Evolutionary conservation across 2,329 filamentous ascomycete species (phyloP).

Genomic region (Pleomassaria siparia): DNA sequence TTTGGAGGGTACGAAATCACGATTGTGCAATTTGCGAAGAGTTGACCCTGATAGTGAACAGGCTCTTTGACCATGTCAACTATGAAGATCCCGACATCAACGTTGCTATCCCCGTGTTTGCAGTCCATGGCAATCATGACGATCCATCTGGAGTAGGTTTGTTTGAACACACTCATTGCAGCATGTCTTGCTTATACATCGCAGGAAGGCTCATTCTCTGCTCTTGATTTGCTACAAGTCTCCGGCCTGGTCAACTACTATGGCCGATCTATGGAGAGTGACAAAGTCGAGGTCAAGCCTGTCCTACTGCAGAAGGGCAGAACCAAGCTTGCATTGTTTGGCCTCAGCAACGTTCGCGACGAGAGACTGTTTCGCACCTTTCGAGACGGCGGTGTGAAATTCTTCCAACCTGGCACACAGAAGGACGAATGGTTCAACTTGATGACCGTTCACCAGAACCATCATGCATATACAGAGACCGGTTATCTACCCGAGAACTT

Average conservation of each 20-base stretch:
- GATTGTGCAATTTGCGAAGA: not conserved
- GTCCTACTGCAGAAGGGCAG: constrained; percentile 89
- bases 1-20: constrained; percentile 65
- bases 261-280: constrained; percentile 84
- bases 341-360: constrained; percentile 93
- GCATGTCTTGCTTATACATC: constrained; percentile 8
- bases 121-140: constrained; percentile 97
- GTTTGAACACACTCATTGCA: not conserved
- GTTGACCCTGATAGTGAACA: constrained; percentile 14
- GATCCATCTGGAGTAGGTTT: constrained; percentile 75
- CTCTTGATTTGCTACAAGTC: constrained; percentile 86
- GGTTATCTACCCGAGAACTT: constrained; percentile 95
- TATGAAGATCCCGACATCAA: constrained; percentile 98
- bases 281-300: constrained; percentile 91
- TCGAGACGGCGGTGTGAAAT: constrained; percentile 88
- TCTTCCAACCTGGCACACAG: constrained; percentile 80
- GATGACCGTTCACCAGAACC: constrained; percentile 94
- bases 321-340: constrained; percentile 91
- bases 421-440: constrained; percentile 94
- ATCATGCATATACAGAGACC: constrained; percentile 86
- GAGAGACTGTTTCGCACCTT: constrained; percentile 95
- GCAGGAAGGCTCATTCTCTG: constrained; percentile 81
- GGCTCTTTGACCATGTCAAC: constrained; percentile 88
- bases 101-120: constrained; percentile 94
- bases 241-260: constrained; percentile 96